Base-by-base conservation (phyloP, 345 rosid genomes). In the Luvunga scandens region DNA sequence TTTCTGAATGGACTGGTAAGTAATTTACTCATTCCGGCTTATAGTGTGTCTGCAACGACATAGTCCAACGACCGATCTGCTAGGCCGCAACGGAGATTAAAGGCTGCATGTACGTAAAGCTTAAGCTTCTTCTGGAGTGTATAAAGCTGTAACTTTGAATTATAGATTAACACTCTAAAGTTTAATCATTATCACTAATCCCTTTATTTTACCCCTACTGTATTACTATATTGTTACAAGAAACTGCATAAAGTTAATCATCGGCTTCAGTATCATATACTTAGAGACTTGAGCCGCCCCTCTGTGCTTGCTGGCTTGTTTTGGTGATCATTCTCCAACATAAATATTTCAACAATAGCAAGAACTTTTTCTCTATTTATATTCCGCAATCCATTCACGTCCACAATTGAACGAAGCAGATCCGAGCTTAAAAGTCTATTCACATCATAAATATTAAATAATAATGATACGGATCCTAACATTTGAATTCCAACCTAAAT, bases 61-160 rank as follows among this genome's bases (percentile, higher is more conserved):
- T 63, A 12, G 27, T 68, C 72, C 48, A 62, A 79, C 88, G 91
- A 86, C 94, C 65, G 92, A 86, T 91, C 65, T 96, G 95, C 81
- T 97, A 94, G 84, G 84, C 89, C 59, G 89, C 98, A 66, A 87
- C 88, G 97, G 30, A 86, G 28, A 45, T 78, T 63, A 94, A 87
- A 76, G 97, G 97, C n/a, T n/a, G n/a, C n/a, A 82, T 88, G 95
- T 33, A 33, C 34, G 34, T 73, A 84, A 79, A 77, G 83, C 85
- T 77, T 70, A 88, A 88, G 89, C 84, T 33, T 78, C 86, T 67
- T 90, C 90, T 67, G 89, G 92, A 79, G 90, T 91, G 27, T 85
- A 87, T 80, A 82, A 86, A 79, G 83, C 87, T 73, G 99, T 92
- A 84, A 86, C 96, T 87, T 21, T 36, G 34, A 6, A 14, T 45